Base-by-base conservation (phyloP, 1,284 basidiomycete genomes). In the Cutaneotrichosporon daszewskae region DNA sequence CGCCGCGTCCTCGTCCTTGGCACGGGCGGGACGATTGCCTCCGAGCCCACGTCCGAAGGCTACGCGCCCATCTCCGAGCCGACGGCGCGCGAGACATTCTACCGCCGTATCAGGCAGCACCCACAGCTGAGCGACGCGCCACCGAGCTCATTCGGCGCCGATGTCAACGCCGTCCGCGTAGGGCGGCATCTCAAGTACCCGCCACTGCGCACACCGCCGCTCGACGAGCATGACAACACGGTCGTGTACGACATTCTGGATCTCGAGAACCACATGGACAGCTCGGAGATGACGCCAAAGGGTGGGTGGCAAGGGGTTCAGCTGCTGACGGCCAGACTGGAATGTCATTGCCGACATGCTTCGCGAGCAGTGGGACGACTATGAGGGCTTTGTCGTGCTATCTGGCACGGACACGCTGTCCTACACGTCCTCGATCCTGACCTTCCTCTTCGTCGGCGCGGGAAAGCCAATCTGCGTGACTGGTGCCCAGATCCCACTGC, bases 401-500 rank as follows among this genome's bases (percentile, higher is more conserved):
- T 61, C 58, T 17, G 66, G 66, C 3, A 69, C 66, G 5, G 66
- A 69, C 51, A 69, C 66, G 19, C 54, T 69, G 18, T 62, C 65
- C 10, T 69, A 69, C 56, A 69, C 66, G 6, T 56, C 65, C 8
- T 58, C 58, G 10, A 59, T 69, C 37, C 55, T 69, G 29, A 60
- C 64, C 4, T 69, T 65, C 57, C 55, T 69, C 6, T 69, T 69
- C 39, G 57, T 56, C 12, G 45, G 54, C 36, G 56, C 62, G 0
- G 64, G 64, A n/a, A 69, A 69, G 55, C 66, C 66, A 11, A 65
- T 69, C 28, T 51, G 62, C 3, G 55, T 69, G 16, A 69, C 66
- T 1, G 66, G 66, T 13, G 66, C 66, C 6, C 66, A 69, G 49
- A 66, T 69, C 19, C 66, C 66, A 3, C 53, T 69, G 9, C 55